Conservation (phyloP, 495 filamentous ascomycete species). For the Zalerion maritima region DNA sequence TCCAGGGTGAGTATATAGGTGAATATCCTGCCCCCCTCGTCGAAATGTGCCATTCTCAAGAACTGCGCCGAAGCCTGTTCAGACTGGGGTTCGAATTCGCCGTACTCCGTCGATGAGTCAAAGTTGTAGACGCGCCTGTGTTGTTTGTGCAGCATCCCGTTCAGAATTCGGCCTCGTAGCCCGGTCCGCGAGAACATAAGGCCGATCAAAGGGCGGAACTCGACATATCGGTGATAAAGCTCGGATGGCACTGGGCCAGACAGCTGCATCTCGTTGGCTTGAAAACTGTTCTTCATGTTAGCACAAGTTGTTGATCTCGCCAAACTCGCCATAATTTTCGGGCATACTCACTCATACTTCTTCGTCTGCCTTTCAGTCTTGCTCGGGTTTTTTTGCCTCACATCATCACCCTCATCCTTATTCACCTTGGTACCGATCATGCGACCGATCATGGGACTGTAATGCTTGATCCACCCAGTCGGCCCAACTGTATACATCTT, state of each 20-base stretch:
- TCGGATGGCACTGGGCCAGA: constrained; percentile 61
- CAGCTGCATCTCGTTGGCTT: constrained; percentile 85
- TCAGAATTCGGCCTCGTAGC: constrained; percentile 60
- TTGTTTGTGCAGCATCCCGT: constrained; percentile 78
- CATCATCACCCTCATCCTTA: constrained; percentile 19
- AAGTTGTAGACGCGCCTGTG: constrained; percentile 82
- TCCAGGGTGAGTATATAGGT: constrained; percentile 89
- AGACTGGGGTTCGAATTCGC: constrained; percentile 34
- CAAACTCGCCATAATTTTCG: background rate
- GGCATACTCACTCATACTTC: constrained; percentile 52
- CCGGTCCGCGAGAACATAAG: constrained; percentile 72
- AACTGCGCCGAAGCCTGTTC: constrained; percentile 59
- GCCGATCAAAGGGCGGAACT: constrained; percentile 80
- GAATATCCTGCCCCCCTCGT: constrained; percentile 71
- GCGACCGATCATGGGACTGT: constrained; percentile 76
- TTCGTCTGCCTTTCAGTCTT: constrained; percentile 35
- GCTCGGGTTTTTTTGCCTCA: constrained; percentile 12
- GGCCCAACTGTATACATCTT: constrained; percentile 66
- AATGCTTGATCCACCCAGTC: constrained; percentile 69
- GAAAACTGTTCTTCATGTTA: constrained; percentile 45
- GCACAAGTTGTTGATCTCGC: constrained; percentile 1
- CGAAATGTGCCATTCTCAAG: constrained; percentile 72
- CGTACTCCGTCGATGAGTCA: constrained; percentile 55
- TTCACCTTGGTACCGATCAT: constrained; percentile 61
- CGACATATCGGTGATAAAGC: constrained; percentile 82